Percentiles rank a stretch among this genome's conserved stretches.
Conservation (phyloP, 306 rosid genomes). For the Castanea sativa region DNA sequence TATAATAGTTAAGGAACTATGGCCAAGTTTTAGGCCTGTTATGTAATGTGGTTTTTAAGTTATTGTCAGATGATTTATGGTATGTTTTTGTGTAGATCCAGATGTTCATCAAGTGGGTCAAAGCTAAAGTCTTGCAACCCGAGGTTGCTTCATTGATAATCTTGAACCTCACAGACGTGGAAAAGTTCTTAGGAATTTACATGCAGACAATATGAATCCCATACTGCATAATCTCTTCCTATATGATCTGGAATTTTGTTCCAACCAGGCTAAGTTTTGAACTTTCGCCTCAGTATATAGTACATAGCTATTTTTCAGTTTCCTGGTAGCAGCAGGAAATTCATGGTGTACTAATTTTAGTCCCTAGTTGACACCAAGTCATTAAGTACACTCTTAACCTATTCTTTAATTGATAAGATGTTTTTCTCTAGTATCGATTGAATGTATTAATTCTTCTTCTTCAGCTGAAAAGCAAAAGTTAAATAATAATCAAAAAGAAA, state of each 20-base stretch:
- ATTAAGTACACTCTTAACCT: constrained; percentile 34
- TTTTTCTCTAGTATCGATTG: constrained; percentile 32
- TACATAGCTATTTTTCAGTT: constrained; percentile 15
- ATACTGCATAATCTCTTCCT: constrained; percentile 3
- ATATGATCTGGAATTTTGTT: constrained; percentile 29
- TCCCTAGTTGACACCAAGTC: constrained; percentile 20
- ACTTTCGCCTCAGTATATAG: neutral
- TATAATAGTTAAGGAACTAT: no score
- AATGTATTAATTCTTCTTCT: constrained; percentile 35
- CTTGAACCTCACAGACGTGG: constrained; percentile 28
- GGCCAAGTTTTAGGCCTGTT: no score
- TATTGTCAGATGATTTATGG: constrained; percentile 1
- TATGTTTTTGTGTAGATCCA: constrained; percentile 56
- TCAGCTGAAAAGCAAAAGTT: constrained; percentile 44
- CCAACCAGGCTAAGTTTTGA: constrained; percentile 22
- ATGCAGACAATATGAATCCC: constrained; percentile 24
- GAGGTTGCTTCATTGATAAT: constrained; percentile 34
- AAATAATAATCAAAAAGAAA: constrained; percentile 16
- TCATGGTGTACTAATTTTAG: constrained; percentile 30
- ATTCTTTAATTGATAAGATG: constrained; percentile 35
- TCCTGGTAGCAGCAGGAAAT: constrained; percentile 31
- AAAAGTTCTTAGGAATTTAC: constrained; percentile 39
- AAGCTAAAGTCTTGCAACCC: constrained; percentile 32
- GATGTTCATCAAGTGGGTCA: constrained; percentile 41
- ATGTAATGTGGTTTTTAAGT: neutral